Conservation (phyloP, 306 rosid species). For the Betula pendula region DNA sequence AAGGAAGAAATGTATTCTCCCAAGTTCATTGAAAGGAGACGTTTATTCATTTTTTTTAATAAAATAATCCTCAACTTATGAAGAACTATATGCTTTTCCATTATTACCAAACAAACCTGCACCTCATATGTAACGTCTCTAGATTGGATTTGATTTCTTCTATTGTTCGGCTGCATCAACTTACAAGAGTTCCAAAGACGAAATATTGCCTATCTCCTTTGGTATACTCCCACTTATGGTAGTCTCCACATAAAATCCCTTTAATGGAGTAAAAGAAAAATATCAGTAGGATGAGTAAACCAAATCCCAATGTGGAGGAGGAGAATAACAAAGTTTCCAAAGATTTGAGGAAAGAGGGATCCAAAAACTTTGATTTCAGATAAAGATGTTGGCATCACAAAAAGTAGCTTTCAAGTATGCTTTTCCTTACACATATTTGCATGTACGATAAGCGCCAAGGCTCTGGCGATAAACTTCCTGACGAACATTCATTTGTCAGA, state of each 20-base stretch:
- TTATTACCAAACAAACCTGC: background rate
- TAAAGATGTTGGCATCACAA: background rate
- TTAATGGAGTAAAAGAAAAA: background rate
- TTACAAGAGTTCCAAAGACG: constrained; percentile 49
- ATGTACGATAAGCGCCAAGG: constrained; percentile 42
- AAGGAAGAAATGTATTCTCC: constrained; percentile 6
- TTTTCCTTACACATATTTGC: constrained; percentile 40
- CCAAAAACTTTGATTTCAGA: background rate
- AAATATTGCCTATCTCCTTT: constrained; percentile 49
- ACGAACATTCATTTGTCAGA: constrained; percentile 38
- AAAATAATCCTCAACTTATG: constrained; percentile 8
- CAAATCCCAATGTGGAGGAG: background rate
- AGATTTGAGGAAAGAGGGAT: background rate
- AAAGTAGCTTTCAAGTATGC: background rate
- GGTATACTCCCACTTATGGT: constrained; percentile 47
- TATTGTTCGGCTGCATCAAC: constrained; percentile 7
- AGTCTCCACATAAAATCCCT: constrained; percentile 74
- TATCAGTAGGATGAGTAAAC: constrained; percentile 16
- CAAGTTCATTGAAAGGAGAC: background rate
- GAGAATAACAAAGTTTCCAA: background rate
- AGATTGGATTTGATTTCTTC: constrained; percentile 10
- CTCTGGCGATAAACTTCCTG: constrained; percentile 48
- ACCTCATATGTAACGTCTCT: background rate
- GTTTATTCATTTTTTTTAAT: constrained; percentile 18
- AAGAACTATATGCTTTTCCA: constrained; percentile 1